Conservation (phyloP, 2,329 filamentous ascomycete species). For the Ophiostoma sp. region DNA sequence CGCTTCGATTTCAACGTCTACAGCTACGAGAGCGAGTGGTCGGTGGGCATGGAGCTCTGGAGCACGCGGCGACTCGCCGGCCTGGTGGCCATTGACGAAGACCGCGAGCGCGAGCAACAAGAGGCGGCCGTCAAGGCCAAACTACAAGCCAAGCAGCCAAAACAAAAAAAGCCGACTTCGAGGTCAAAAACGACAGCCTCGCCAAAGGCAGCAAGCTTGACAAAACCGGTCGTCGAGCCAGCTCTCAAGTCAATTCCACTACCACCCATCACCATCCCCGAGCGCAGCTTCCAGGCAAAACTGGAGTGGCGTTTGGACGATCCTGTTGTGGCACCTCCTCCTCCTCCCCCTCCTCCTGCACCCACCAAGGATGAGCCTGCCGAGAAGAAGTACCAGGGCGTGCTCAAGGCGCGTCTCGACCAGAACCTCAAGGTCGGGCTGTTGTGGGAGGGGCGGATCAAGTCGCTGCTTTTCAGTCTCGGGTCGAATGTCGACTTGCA, state of each 20-base stretch:
- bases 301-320: constrained; percentile 45
- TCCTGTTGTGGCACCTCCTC: neutral
- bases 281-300: constrained; percentile 45
- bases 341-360: constrained; percentile 31
- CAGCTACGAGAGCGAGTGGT: constrained; percentile 92
- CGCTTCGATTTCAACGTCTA: constrained; percentile 97
- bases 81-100: constrained; percentile 34
- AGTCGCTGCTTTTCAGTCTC: constrained; percentile 86
- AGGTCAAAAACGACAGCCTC: neutral
- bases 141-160: neutral
- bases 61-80: constrained; percentile 51
- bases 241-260: neutral
- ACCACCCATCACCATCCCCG: neutral
- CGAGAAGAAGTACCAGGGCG: constrained; percentile 69
- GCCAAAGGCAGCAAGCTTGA: neutral
- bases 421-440: constrained; percentile 81
- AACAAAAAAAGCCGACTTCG: neutral
- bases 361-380: constrained; percentile 25
- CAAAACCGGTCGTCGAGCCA: neutral
- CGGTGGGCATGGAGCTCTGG: constrained; percentile 91
- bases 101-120: neutral
- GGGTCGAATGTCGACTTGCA: constrained; percentile 80
- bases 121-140: neutral
- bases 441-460: constrained; percentile 87
- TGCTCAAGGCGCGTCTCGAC: constrained; percentile 83